Conservation (phyloP, 306 rosid genomes). For the Prunus dulcis region DNA sequence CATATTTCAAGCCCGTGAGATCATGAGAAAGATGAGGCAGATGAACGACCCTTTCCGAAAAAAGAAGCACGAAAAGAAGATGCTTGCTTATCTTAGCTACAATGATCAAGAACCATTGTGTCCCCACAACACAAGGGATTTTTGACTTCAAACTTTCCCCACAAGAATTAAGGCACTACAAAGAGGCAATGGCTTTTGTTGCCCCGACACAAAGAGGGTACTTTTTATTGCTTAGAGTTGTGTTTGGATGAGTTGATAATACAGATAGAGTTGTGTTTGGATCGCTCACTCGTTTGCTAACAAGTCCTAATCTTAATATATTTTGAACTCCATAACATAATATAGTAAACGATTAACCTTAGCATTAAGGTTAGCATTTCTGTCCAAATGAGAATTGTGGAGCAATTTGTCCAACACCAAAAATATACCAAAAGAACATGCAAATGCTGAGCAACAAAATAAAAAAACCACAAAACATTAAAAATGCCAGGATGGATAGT, state of each 20-base stretch:
- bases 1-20: slow-evolving; percentile 1
- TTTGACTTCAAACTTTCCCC: neutral
- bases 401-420: neutral
- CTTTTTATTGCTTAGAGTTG: neutral
- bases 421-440: neutral
- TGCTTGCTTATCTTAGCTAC: neutral
- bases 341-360: too few species aligned
- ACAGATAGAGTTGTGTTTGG: too few species aligned
- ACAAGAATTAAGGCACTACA: neutral
- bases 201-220: neutral
- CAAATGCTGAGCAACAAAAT: too few species aligned
- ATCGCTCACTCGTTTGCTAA: too few species aligned
- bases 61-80: neutral
- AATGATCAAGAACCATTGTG: neutral
- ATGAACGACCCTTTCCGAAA: slow-evolving; percentile 14
- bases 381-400: neutral
- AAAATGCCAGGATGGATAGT: neutral
- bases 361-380: too few species aligned
- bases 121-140: neutral
- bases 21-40: neutral
- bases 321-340: too few species aligned
- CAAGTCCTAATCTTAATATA: too few species aligned
- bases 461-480: neutral
- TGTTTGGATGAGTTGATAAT: too few species aligned
- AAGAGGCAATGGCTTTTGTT: neutral